Evolutionary conservation across 345 rosid species (phyloP), one percentile per base, ranked within the genome.

Genomic region (Brassica cretica): DNA sequence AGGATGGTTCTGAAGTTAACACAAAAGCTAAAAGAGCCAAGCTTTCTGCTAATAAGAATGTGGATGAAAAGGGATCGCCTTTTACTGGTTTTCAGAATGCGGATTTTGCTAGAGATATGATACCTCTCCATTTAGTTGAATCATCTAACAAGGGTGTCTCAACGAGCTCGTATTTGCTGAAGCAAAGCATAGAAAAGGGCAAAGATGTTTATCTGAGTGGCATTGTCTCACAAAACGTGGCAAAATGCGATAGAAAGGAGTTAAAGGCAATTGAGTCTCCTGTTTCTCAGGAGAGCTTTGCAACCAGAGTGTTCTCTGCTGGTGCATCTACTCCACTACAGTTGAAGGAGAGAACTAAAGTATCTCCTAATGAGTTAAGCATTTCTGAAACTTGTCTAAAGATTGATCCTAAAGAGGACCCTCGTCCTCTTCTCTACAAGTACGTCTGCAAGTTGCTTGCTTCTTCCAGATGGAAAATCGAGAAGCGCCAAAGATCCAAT

Each of bases 261-360:
- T 39, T 81, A 71, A 86, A 78, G 82, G 83, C 87, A 67, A 85
- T 84, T 77, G 84, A 90, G 19, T 91, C 94, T 39, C 94, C 96
- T 60, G 84, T 87, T 76, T 89, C 96, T 61, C 91, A 91, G 84
- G 97, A 90, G 88, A 89, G 94, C 77, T 79, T 82, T 51, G 89
- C 87, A 14, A 79, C 87, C 9, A 83, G 74, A 81, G 73, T 85
- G 66, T 75, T 79, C 68, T 81, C 79, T 72, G 80, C 78, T 19
- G 77, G 81, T 73, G 88, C 87, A 71, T 78, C 89, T 53, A 74
- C 79, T 21, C 71, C 80, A 72, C 66, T 73, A 68, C 69, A 71
- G 65, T 73, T 71, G 58, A 74, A 80, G 58, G 84, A 82, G n/a
- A 72, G 71, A 51, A 58, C 80, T 33, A 61, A 65, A 73, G 85